Percentiles rank a stretch among this genome's conserved stretches.
These are phyloP conservation scores for Alternaria viburni DNA, from an alignment of 2,329 filamentous ascomycete genomes.

Conservation along the genomic window DNA sequence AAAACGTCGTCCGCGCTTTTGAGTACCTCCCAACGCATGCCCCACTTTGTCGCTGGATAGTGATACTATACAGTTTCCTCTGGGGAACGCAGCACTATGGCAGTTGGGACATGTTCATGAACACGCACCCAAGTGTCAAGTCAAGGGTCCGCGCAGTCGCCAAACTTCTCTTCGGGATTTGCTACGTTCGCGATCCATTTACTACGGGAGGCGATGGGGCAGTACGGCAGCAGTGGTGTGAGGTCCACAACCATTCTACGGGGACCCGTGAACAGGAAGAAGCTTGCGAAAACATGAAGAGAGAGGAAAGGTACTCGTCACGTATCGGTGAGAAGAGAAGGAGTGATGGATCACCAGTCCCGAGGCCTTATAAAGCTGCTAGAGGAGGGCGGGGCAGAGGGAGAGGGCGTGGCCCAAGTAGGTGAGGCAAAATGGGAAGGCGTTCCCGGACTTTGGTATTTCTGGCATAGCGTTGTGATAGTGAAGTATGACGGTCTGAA, in stretches of 20 bases:
- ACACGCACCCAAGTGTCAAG: neutral
- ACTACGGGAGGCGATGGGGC: conserved; percentile 12
- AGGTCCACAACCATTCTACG: conserved; percentile 15
- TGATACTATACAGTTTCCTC: conserved; percentile 16
- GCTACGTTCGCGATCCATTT: conserved; percentile 3
- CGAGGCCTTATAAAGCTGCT: conserved; percentile 2
- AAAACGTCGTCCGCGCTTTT: conserved; percentile 8
- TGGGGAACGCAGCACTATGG: conserved; percentile 13
- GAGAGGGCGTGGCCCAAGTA: neutral
- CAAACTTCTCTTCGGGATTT: conserved; percentile 16
- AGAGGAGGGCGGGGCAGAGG: neutral
- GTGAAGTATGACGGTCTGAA: neutral
- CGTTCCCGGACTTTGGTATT: neutral
- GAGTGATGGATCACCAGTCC: neutral
- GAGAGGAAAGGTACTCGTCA: neutral
- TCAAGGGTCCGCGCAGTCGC: neutral
- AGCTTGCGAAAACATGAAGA: conserved; percentile 2
- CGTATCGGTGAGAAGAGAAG: neutral
- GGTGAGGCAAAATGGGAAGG: neutral
- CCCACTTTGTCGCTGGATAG: conserved; percentile 24
- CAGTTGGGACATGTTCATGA: conserved; percentile 8
- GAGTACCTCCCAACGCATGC: conserved; percentile 11
- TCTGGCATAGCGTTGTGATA: neutral
- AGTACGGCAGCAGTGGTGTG: conserved; percentile 17
- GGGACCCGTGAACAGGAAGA: neutral